Base-by-base conservation (phyloP, 495 filamentous ascomycete species). In the Endocarpon pusillum region DNA sequence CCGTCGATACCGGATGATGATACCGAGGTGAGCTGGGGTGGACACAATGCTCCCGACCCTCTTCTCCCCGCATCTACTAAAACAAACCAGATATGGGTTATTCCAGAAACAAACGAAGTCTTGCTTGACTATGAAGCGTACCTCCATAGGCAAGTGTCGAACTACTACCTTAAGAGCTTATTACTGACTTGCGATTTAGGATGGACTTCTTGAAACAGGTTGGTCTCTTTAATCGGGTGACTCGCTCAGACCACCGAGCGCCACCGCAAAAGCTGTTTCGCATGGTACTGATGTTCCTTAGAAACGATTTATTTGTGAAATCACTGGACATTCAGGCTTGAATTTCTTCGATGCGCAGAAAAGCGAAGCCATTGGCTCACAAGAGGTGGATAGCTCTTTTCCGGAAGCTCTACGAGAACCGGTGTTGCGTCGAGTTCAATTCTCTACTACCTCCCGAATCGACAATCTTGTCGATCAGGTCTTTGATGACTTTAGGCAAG, bases 151-250 rank as follows among this genome's bases (percentile, higher is more conserved):
- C 83, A 59, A 44, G 71, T 40, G 39, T 12, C 12, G 19, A n/a
- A 24, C 29, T 38, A 35, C n/a, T 26, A 27, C 42, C 22, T 25
- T 21, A 32, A 20, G 12, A 33, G 24, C 25, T 32, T 20, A 20
- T 14, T 9, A 15, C 32, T 33, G 28, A 41, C 46, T 61, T 39
- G 60, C 50, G 19, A 15, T 23, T 14, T 42, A 83, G 86, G 22
- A 73, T 84, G 68, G 87, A 96, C 52, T 94, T 92, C 51, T 93
- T 94, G 50, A 86, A 78, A 36, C 81, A 91, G 64, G 81, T 78
- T 56, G 37, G 66, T 51, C 29, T 25, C 19, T 15, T 21, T 22
- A 32, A 27, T 19, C 16, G 4, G 12, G 29, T 33, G 29, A 16
- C 8, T 6, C 18, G 30, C 30, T 18, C 30, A 42, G 32, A 5